Evolutionary conservation across 2,329 filamentous ascomycete species (phyloP).

Genomic region (Blastomyces emzantsi): DNA sequence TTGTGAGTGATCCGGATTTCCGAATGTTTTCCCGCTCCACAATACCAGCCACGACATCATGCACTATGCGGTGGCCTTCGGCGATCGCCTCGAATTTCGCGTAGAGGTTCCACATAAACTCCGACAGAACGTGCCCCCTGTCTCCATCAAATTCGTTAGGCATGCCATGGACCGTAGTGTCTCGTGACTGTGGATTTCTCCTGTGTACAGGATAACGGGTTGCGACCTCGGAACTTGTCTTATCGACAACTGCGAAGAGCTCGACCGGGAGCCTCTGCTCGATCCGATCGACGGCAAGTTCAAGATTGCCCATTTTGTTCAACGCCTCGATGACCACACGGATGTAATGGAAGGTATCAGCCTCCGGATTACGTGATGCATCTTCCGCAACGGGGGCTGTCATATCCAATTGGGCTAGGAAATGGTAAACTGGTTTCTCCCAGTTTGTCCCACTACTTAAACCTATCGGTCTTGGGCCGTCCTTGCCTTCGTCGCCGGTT

Average conservation of each 20-base stretch:
- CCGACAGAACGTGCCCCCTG: constrained; percentile 76
- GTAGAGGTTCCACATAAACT: constrained; percentile 84
- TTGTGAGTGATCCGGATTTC: constrained; percentile 59
- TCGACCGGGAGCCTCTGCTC: constrained; percentile 92
- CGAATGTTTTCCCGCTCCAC: constrained; percentile 65
- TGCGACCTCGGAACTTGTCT: constrained; percentile 89
- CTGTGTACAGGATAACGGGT: constrained; percentile 81
- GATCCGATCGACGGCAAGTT: constrained; percentile 77
- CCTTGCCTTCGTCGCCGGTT: constrained; percentile 28
- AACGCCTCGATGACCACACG: constrained; percentile 77
- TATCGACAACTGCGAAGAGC: constrained; percentile 85
- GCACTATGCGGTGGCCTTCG: constrained; percentile 86
- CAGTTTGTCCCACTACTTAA: constrained; percentile 34
- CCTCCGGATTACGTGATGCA: constrained; percentile 83
- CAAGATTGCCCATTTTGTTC: constrained; percentile 78
- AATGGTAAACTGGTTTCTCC: constrained; percentile 48
- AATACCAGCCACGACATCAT: constrained; percentile 83
- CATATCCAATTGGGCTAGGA: constrained; percentile 49
- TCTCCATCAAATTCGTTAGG: constrained; percentile 64
- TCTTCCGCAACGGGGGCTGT: constrained; percentile 63
- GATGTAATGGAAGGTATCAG: constrained; percentile 91
- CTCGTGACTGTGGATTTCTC: constrained; percentile 39
- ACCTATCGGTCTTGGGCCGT: constrained; percentile 18
- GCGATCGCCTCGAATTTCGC: constrained; percentile 97
- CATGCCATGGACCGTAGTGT: constrained; percentile 47